Evolutionary conservation across 2,329 filamentous ascomycete genomes (phyloP).

Genomic region (Penicillium sp.): DNA sequence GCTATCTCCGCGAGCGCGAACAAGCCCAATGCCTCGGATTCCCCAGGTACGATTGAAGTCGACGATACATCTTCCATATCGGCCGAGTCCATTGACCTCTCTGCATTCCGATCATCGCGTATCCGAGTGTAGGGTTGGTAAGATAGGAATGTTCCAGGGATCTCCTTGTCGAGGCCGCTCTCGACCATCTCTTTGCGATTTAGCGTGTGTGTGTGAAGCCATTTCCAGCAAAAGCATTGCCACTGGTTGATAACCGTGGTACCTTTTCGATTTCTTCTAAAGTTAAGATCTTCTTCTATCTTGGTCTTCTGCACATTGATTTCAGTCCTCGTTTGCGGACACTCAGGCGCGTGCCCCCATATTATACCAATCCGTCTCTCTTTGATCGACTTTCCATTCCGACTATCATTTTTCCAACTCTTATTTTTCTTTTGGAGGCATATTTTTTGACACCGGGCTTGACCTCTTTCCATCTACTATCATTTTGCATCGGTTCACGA

Average conservation of each 20-base stretch:
- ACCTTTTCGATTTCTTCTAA: constrained; percentile 3
- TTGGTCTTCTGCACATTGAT: constrained; percentile 11
- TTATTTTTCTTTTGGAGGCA: constrained; percentile 2
- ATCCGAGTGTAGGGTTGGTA: constrained; percentile 22
- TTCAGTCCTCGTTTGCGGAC: not conserved
- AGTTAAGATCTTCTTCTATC: constrained; percentile 15
- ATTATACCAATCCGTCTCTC: constrained; percentile 12
- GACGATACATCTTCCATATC: constrained; percentile 40
- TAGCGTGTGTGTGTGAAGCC: constrained; percentile 24
- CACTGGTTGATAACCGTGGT: constrained; percentile 14
- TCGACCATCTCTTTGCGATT: constrained; percentile 22
- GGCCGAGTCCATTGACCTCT: constrained; percentile 41
- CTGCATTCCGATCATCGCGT: constrained; percentile 38
- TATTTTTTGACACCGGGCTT: constrained; percentile 3
- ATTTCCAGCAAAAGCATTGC: constrained; percentile 21
- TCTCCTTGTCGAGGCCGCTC: not conserved
- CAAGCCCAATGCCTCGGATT: constrained; percentile 23
- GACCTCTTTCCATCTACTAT: constrained; percentile 14
- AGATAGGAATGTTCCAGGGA: not conserved
- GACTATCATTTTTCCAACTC: not conserved
- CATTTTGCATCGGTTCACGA: constrained; percentile 23
- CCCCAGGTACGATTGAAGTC: constrained; percentile 37
- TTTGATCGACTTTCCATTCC: constrained; percentile 5
- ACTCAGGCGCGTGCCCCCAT: not conserved
- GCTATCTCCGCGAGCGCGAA: constrained; percentile 21